These are phyloP conservation scores for Saccharomyces hybrid DNA, from an alignment of 1,139 yeast species.

Conservation along the genomic window DNA sequence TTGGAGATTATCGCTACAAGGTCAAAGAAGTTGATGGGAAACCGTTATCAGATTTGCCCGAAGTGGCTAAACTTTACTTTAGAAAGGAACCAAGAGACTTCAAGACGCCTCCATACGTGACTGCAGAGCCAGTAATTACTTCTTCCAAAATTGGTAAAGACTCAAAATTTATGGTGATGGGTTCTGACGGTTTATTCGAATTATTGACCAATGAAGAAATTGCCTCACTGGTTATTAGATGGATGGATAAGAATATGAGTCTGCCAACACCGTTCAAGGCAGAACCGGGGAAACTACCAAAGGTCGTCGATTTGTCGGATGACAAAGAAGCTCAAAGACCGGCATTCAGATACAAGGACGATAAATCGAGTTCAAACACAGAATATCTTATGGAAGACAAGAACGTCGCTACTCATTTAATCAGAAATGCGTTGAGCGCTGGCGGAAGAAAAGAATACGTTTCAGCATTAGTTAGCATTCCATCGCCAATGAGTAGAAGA, in stretches of 20 bases:
- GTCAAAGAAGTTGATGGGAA: slow-evolving; percentile 48
- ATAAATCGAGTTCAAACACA: slow-evolving; percentile 26
- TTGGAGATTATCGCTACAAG: slow-evolving; percentile 94
- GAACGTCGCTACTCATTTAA: slow-evolving; percentile 86
- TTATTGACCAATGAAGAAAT: slow-evolving; percentile 88
- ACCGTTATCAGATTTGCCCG: slow-evolving; percentile 54
- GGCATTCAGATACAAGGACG: slow-evolving; percentile 41
- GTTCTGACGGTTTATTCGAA: slow-evolving; percentile 90
- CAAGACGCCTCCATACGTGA: slow-evolving; percentile 90
- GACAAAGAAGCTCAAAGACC: slow-evolving; percentile 52
- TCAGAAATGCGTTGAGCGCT: slow-evolving; percentile 90
- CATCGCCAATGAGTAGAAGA: slow-evolving; percentile 85
- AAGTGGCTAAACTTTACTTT: slow-evolving; percentile 75
- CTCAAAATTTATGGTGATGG: slow-evolving; percentile 84
- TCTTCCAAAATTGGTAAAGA: slow-evolving; percentile 69
- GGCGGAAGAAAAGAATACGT: slow-evolving; percentile 79
- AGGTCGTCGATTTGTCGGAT: slow-evolving; percentile 53
- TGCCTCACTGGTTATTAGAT: slow-evolving; percentile 81
- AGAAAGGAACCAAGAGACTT: slow-evolving; percentile 71
- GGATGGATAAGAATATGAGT: slow-evolving; percentile 78
- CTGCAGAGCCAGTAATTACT: slow-evolving; percentile 91
- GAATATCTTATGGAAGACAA: slow-evolving; percentile 63
- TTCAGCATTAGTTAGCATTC: slow-evolving; percentile 80
- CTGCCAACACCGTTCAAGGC: slow-evolving; percentile 23
- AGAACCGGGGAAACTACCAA: slow-evolving; percentile 49